Evolutionary conservation across 2,329 filamentous ascomycete species (phyloP).

Genomic region (Paraphaeosphaeria minitans): DNA sequence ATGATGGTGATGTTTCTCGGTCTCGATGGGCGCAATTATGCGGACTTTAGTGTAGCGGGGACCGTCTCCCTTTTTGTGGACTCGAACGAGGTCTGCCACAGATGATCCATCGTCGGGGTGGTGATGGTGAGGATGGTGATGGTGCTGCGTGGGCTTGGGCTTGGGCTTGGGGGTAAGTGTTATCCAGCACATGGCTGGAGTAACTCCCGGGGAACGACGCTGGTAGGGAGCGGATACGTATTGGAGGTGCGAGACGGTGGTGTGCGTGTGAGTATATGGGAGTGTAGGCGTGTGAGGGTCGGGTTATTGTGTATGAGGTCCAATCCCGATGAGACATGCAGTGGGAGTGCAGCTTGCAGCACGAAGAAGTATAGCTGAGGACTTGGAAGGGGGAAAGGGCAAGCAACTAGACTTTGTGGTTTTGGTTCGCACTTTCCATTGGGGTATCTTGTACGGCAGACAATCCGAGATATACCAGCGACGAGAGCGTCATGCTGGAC

Average conservation of each 20-base stretch:
- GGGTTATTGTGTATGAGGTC: conserved; percentile 19
- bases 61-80: conserved; percentile 19
- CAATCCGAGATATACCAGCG: conserved; percentile 6
- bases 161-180: conserved; percentile 33
- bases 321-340: conserved; percentile 31
- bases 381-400: neutral
- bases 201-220: conserved; percentile 20
- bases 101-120: conserved; percentile 28
- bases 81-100: conserved; percentile 37
- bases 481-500: conserved; percentile 8
- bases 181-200: conserved; percentile 40
- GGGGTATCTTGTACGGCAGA: neutral
- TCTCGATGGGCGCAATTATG: conserved; percentile 25
- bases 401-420: neutral
- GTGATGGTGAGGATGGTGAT: conserved; percentile 22
- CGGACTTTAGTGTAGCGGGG: conserved; percentile 30
- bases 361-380: conserved; percentile 3
- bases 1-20: conserved; percentile 19
- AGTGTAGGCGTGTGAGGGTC: conserved; percentile 25
- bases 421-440: neutral
- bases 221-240: conserved; percentile 26
- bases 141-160: conserved; percentile 22
- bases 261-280: conserved; percentile 28
- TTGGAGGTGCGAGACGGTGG: conserved; percentile 31
- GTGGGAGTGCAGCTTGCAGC: conserved; percentile 8